These are phyloP conservation scores for Boletus eberwhitei DNA, from an alignment of 768 basidiomycete species.

Conservation along the genomic window DNA sequence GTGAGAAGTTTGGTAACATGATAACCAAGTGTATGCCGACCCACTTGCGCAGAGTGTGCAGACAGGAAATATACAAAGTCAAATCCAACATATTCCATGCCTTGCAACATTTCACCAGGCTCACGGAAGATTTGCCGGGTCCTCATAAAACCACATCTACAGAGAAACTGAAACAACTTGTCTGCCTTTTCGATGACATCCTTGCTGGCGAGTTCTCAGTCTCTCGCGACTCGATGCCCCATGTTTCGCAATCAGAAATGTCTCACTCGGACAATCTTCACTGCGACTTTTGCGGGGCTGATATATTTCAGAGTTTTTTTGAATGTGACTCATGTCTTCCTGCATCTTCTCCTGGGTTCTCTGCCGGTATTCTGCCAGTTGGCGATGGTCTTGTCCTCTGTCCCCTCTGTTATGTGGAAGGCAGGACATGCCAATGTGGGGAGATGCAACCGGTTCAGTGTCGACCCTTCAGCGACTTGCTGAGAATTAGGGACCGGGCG, in stretches of 20 bases:
- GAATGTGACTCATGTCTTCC: constrained; percentile 55
- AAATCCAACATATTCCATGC: constrained; percentile 62
- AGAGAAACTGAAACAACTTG: constrained; percentile 34
- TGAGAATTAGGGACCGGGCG: constrained; percentile 41
- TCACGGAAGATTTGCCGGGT: constrained; percentile 8
- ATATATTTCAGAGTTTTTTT: constrained; percentile 81
- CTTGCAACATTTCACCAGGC: constrained; percentile 36
- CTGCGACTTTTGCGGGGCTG: constrained; percentile 80
- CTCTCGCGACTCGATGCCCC: constrained; percentile 31
- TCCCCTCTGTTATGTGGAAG: constrained; percentile 72
- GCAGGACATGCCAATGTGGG: constrained; percentile 64
- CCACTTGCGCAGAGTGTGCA: constrained; percentile 58
- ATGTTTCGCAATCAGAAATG: constrained; percentile 25
- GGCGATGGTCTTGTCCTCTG: constrained; percentile 57
- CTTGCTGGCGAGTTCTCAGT: constrained; percentile 42
- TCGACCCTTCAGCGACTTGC: constrained; percentile 46
- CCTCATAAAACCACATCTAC: not conserved
- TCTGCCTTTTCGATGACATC: constrained; percentile 49
- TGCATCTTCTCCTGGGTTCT: constrained; percentile 9
- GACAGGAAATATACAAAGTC: constrained; percentile 72
- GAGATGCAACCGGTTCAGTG: constrained; percentile 61
- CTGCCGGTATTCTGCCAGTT: constrained; percentile 15
- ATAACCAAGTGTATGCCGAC: not conserved
- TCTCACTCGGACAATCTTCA: constrained; percentile 32
- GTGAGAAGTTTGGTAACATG: constrained; percentile 35